A percentile compares a stretch with the other conserved stretches of the same genome.
Evolutionary conservation across 2,329 filamentous ascomycete genomes (phyloP).

Genomic region (Sclerotinia trifoliorum): DNA sequence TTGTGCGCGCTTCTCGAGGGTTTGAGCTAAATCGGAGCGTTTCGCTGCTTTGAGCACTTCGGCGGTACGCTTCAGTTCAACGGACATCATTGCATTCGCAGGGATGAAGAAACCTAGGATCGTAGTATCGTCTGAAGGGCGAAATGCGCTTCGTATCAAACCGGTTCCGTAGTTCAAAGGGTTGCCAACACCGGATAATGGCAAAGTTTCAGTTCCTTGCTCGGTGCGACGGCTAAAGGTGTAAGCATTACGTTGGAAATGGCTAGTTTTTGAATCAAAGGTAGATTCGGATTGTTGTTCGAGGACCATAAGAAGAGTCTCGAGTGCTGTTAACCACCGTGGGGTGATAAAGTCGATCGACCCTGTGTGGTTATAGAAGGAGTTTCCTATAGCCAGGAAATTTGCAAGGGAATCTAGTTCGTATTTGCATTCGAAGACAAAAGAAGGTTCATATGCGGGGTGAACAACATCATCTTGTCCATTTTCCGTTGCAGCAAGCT

Average conservation of each 20-base stretch:
- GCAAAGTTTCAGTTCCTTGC: conserved; percentile 85
- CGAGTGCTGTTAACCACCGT: conserved; percentile 76
- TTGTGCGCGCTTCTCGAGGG: conserved; percentile 57
- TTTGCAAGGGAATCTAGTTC: conserved; percentile 94
- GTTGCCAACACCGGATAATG: conserved; percentile 81
- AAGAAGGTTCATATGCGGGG: conserved; percentile 76
- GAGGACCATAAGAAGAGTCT: conserved; percentile 71
- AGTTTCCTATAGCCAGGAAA: conserved; percentile 81
- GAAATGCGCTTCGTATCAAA: conserved; percentile 85
- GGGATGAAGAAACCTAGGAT: conserved; percentile 95
- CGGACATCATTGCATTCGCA: conserved; percentile 92
- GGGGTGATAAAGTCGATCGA: conserved; percentile 75
- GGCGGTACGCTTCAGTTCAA: conserved; percentile 76
- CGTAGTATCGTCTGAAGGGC: conserved; percentile 91
- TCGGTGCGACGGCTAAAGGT: conserved; percentile 82
- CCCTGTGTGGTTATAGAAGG: conserved; percentile 78
- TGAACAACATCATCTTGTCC: conserved; percentile 83
- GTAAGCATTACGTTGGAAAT: conserved; percentile 72
- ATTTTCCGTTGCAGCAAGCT: conserved; percentile 68
- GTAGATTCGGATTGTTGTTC: conserved; percentile 77
- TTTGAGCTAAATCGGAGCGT: conserved; percentile 52
- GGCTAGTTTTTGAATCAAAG: conserved; percentile 66
- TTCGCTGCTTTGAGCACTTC: conserved; percentile 61
- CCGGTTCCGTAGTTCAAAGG: conserved; percentile 82
- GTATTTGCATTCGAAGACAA: conserved; percentile 98